Base-by-base conservation (phyloP, 441 rosid species). In the Eutrema salsugineum region DNA sequence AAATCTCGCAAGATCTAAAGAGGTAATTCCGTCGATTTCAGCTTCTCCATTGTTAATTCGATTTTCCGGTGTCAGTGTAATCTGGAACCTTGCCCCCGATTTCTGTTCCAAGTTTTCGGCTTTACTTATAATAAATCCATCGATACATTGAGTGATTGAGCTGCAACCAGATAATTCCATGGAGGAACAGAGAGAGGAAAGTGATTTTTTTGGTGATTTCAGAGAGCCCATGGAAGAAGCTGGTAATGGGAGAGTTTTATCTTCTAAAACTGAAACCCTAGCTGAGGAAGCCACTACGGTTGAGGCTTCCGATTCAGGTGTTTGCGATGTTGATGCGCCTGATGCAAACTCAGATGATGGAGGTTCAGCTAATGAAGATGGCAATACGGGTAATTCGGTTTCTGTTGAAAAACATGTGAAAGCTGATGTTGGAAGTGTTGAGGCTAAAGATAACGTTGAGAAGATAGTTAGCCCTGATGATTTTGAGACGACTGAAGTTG, bases 141-240 rank as follows among this genome's bases (percentile, higher is more conserved):
- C 38, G 39, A 28, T 44, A 7, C 19, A 38, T 28, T 43, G 30
- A 66, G 72, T 56, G 46, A 42, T 35, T 70, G 48, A 65, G 48
- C 71, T 63, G 63, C 5, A 30, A 5, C 2, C 17, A 54, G 51
- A 64, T 78, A 71, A 1, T 62, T 59, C 46, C 63, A 67, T 88
- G 96, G 90, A 82, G 39, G 88, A 82, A 66, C 72, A 50, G 58
- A 46, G 62, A 48, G 85, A 80, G 24, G 64, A 78, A 72, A 78
- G 54, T 48, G 79, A 30, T 61, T 71, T 77, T 33, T 47, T 48
- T 68, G 38, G 72, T 77, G 73, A 28, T 80, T 77, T 6, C 49
- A 20, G 20, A 42, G 85, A 71, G 36, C 73, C 78, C 59, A 19
- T 77, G 32, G 75, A 81, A 75, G 65, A 71, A 39, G 66, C 60